Percentiles rank a stretch among this genome's conserved stretches.
phyloP scores from a whole-genome alignment of 768 basidiomycete genomes.

The Hortiboletus flavorubellus region DNA sequence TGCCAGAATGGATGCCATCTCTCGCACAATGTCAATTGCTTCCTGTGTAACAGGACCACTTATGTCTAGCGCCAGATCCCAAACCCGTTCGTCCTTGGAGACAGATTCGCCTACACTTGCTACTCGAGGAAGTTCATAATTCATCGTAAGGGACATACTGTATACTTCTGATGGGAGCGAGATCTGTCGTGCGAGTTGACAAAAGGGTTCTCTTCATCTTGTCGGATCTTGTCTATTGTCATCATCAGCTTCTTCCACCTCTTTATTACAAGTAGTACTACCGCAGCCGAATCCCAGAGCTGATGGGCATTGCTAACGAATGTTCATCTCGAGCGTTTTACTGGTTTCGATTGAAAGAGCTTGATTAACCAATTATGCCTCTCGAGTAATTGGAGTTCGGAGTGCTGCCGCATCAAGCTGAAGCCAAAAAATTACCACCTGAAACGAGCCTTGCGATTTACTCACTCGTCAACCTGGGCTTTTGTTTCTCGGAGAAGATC shows the following conservation, averaged over 20 bases:
- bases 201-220: not conserved
- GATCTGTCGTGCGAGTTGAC: not conserved
- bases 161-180: not conserved
- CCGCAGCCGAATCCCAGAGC: slow-evolving; percentile 2
- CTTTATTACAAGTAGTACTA: not conserved
- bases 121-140: not conserved
- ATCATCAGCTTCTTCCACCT: not conserved
- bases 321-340: not conserved
- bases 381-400: not conserved
- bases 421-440: not conserved
- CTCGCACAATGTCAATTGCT: not conserved
- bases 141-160: not conserved
- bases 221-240: slow-evolving; percentile 3
- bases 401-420: not conserved
- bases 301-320: not conserved
- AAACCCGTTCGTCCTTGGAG: not conserved
- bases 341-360: not conserved
- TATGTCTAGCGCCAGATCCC: not conserved
- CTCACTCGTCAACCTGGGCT: slow-evolving; percentile 1
- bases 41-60: not conserved
- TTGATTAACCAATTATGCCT: not conserved
- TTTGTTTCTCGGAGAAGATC: not conserved
- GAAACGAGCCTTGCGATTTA: not conserved
- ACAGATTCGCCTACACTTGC: not conserved
- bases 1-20: not conserved